These are phyloP conservation scores for Cystobasidiaceae sp. DNA, from an alignment of 1,284 basidiomycete genomes.

Conservation along the genomic window DNA sequence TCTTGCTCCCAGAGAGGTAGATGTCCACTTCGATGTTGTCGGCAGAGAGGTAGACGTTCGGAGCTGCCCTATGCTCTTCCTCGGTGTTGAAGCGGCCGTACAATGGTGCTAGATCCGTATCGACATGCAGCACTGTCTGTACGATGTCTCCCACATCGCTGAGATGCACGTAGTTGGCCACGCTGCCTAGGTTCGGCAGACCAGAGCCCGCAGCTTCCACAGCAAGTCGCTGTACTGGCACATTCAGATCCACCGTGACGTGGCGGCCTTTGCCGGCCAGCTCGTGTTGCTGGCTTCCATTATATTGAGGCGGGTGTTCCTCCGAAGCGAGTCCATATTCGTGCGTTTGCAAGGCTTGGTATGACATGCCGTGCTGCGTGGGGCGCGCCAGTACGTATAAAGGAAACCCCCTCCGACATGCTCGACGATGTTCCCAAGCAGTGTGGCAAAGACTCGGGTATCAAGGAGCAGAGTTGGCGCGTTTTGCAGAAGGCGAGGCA, in stretches of 20 bases:
- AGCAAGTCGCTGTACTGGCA: background rate
- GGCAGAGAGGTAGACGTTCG: conserved; percentile 5
- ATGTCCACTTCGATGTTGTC: conserved; percentile 8
- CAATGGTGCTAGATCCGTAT: background rate
- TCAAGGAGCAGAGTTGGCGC: background rate
- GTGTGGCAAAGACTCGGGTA: background rate
- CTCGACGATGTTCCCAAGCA: too few relatives aligned
- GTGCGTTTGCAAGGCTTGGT: background rate
- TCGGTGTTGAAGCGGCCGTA: conserved; percentile 10
- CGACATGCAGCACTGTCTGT: background rate
- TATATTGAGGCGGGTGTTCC: background rate
- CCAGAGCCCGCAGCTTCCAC: too few relatives aligned
- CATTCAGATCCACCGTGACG: background rate
- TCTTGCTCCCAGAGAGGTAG: background rate
- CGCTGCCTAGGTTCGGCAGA: too few relatives aligned
- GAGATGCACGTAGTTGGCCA: conserved; percentile 1
- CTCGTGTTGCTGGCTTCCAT: background rate
- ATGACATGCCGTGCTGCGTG: too few relatives aligned
- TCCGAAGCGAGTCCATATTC: background rate
- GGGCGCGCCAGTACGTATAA: too few relatives aligned
- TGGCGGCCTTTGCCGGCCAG: background rate
- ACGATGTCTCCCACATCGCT: background rate
- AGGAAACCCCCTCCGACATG: background rate
- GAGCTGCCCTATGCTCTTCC: background rate
- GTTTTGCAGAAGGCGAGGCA: too few relatives aligned